Base-by-base conservation (phyloP, 306 rosid genomes). In the Rosa multiflora region DNA sequence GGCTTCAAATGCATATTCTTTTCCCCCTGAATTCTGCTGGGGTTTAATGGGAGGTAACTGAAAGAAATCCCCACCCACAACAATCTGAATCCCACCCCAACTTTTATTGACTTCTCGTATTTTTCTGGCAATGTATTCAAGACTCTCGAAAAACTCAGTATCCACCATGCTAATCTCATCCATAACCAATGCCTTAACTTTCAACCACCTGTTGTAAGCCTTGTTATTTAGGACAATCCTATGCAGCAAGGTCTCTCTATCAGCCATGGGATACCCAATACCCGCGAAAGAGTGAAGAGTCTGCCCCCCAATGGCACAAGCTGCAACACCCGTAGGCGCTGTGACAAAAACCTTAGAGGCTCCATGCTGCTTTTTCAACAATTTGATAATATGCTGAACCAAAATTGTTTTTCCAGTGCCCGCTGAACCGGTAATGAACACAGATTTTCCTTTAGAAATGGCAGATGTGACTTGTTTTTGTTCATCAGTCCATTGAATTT, bases 71-170 rank as follows among this genome's bases (percentile, higher is more conserved):
- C 94, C 91, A 79, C 77, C 73, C 66, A 82, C 91, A 58, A 88
- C 86, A 52, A 85, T 72, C 87, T 88, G 94, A 73, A 90, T 83
- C 10, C 92, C 94, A n/a, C 92, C 94, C 94, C 94, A 90, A 8
- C 15, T 52, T 51, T 66, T 3, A 70, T 79, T 69, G 6, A 59
- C 77, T 4, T 44, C 76, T 23, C 75, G 74, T 32, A 85, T 6
- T 21, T 46, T 2, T 77, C 72, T 78, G 0, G 92, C 92, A 76
- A 88, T 79, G 72, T 9, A 75, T 40, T 87, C 88, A 37, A 88
- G 88, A 67, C n/a, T 63, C 72, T 87, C 87, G 77, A 88, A 83
- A 67, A 85, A 20, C 55, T 42, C 68, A 10, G 78, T 83, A 74
- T 80, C 87, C 52, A 90, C 81, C 92, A 90, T 88, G 79, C 94